These are phyloP conservation scores for Aphanomyces invadans DNA, from an alignment of 352 stramenopile genomes.

Conservation along the genomic window DNA sequence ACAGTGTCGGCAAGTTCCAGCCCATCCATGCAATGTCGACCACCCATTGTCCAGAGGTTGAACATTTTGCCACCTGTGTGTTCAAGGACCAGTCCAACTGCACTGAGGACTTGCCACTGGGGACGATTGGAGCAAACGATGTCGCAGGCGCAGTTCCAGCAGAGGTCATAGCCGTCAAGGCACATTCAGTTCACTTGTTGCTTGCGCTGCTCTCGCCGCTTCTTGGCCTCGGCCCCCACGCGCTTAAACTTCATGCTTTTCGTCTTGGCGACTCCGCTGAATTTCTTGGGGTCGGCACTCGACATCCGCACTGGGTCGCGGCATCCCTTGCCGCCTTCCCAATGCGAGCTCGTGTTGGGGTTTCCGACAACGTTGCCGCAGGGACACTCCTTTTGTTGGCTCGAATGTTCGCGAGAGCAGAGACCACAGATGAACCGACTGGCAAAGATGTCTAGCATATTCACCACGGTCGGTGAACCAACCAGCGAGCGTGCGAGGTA, in stretches of 20 bases:
- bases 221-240: slow-evolving; percentile 53
- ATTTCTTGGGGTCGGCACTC: slow-evolving; percentile 62
- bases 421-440: slow-evolving; percentile 78
- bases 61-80: too few relatives aligned
- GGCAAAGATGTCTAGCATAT: slow-evolving; percentile 53
- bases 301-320: slow-evolving; percentile 58
- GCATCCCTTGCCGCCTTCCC: slow-evolving; percentile 71
- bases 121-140: too few relatives aligned
- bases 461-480: too few relatives aligned
- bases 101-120: too few relatives aligned
- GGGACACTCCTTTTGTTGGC: slow-evolving; percentile 57
- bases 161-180: too few relatives aligned
- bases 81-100: too few relatives aligned
- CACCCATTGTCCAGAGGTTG: not conserved
- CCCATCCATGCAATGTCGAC: not conserved
- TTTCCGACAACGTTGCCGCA: slow-evolving; percentile 62
- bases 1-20: not conserved
- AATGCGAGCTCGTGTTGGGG: slow-evolving; percentile 47
- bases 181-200: too few relatives aligned
- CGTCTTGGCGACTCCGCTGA: slow-evolving; percentile 64
- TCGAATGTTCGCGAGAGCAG: slow-evolving; percentile 77
- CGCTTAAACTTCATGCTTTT: slow-evolving; percentile 73
- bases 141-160: too few relatives aligned
- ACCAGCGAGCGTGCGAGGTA: not conserved
- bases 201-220: slow-evolving; percentile 22